Evolutionary conservation across 2,329 filamentous ascomycete species (phyloP), one percentile per base, ranked within the genome.

Genomic region (Scortechinia acanthostroma): DNA sequence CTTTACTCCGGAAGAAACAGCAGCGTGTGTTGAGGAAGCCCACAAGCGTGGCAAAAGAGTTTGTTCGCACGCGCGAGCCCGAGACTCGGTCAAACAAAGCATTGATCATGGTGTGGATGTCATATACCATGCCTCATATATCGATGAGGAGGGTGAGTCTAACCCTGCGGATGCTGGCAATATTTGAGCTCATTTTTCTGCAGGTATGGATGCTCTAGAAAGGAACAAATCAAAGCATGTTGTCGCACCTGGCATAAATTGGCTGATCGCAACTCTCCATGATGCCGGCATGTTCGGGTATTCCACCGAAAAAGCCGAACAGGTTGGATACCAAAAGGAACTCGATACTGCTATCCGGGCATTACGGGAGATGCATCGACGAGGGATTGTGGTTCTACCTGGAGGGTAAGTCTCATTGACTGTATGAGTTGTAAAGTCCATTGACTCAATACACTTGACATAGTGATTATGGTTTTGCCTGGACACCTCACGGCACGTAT

Each of bases 401-500:
- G 66, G 67, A 22, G 68, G 63, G 35, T 40, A 19, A 40, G 35
- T 19, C n/a, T n/a, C n/a, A n/a, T n/a, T n/a, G n/a, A n/a, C n/a
- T n/a, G n/a, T n/a, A n/a, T n/a, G n/a, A n/a, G n/a, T n/a, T n/a
- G n/a, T n/a, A n/a, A n/a, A n/a, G n/a, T n/a, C n/a, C n/a, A n/a
- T n/a, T n/a, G n/a, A n/a, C n/a, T n/a, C n/a, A n/a, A n/a, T n/a
- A n/a, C n/a, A n/a, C n/a, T n/a, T n/a, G n/a, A n/a, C 6, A 17
- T 19, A 40, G 35, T 17, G 67, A 71, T 48, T 73, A 70, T 42
- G 67, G 68, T 2, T 71, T 72, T 45, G 63, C 68, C 1, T 72
- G 68, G 69, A 66, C 64, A 1, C 69, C 68, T 0, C 68, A 73
- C 37, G 69, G 69, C 4, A 70, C 68, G 0, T 72, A 73, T 50